Conservation (phyloP, 1,284 basidiomycete genomes). For the Exobasidium cylindrosporum region DNA sequence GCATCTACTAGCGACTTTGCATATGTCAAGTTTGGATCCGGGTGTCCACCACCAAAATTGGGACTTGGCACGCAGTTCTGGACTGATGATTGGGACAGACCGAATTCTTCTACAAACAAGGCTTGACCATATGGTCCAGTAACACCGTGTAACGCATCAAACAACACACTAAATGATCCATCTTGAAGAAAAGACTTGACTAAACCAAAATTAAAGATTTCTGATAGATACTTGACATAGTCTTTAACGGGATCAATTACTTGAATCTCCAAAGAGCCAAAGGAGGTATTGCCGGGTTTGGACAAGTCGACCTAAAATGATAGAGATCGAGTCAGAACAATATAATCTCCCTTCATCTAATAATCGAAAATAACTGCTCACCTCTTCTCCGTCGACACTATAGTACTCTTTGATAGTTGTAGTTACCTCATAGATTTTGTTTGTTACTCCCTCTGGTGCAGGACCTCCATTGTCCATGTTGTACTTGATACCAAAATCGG, state of each 20-base stretch:
- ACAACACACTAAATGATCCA: conserved; percentile 73
- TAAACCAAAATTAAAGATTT: conserved; percentile 89
- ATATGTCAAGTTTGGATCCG: conserved; percentile 97
- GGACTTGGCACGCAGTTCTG: conserved; percentile 89
- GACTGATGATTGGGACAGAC: conserved; percentile 73
- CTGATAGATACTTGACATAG: conserved; percentile 78
- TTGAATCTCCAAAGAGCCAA: conserved; percentile 73
- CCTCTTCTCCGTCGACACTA: conserved; percentile 70
- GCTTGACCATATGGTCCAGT: conserved; percentile 93
- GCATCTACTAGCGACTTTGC: conserved; percentile 89
- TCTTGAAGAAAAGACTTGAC: conserved; percentile 85
- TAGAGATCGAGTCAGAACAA: conserved; percentile 37
- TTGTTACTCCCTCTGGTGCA: conserved; percentile 87
- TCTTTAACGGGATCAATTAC: conserved; percentile 93
- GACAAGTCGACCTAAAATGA: conserved; percentile 67
- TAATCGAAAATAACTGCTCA: background rate
- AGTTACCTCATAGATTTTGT: conserved; percentile 88
- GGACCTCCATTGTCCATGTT: conserved; percentile 96
- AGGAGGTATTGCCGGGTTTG: conserved; percentile 74
- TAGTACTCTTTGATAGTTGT: conserved; percentile 84
- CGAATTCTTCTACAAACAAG: conserved; percentile 81
- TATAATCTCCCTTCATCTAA: background rate
- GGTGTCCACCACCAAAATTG: conserved; percentile 95
- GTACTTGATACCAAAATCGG: conserved; percentile 99
- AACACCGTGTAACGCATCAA: conserved; percentile 94